A percentile compares a stretch with the other conserved stretches of the same genome.
These are phyloP conservation scores for Sporisorium sorghi DNA, from an alignment of 1,284 basidiomycete species.

Conservation along the genomic window DNA sequence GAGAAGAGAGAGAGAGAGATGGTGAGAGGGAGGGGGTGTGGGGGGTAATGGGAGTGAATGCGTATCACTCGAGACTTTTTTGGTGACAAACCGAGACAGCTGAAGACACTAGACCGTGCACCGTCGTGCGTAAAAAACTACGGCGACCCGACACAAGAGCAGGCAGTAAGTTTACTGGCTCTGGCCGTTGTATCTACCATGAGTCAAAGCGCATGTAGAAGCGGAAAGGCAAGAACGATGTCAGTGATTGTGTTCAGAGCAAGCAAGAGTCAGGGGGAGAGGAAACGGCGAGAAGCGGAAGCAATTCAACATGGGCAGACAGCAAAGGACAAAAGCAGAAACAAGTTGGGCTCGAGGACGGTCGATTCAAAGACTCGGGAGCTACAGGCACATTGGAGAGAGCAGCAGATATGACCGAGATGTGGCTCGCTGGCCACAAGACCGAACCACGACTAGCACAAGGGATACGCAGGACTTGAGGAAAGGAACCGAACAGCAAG, in stretches of 20 bases:
- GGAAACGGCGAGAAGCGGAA: background rate
- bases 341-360: background rate
- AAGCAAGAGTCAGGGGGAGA: background rate
- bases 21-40: background rate
- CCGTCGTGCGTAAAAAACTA: background rate
- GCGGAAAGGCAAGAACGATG: background rate
- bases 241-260: conserved; percentile 4
- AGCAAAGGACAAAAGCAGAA: background rate
- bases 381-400: conserved; percentile 12
- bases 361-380: conserved; percentile 32
- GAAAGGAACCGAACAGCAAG: background rate
- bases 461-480: conserved; percentile 7
- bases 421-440: background rate
- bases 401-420: conserved; percentile 3
- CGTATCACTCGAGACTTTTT: conserved; percentile 1
- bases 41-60: background rate
- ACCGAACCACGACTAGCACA: background rate
- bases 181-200: conserved; percentile 46
- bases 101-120: background rate
- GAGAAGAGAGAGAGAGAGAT: background rate
- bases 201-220: background rate
- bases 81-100: background rate
- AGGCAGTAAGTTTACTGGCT: conserved; percentile 41
- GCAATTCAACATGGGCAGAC: background rate
- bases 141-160: background rate